Conservation (phyloP, 306 rosid genomes). For the Echinosophora koreensis region DNA sequence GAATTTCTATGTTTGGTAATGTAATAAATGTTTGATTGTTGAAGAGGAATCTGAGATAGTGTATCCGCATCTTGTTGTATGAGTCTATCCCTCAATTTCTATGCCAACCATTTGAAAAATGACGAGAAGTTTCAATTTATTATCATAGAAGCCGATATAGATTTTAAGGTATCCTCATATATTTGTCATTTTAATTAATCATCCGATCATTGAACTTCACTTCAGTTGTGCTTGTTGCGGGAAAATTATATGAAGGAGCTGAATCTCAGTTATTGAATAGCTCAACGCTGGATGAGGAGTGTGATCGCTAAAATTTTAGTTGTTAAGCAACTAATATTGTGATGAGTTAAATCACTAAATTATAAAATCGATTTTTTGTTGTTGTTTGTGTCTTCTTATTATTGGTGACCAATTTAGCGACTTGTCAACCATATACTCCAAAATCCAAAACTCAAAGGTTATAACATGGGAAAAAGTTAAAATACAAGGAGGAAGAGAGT, state of each 20-base stretch:
- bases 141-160: background rate
- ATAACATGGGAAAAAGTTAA: too few relatives aligned
- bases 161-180: background rate
- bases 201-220: background rate
- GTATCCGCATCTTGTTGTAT: background rate
- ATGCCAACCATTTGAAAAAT: slow-evolving; percentile 10
- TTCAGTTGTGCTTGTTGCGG: background rate
- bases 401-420: too few relatives aligned
- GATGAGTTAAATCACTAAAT: too few relatives aligned
- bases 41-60: background rate
- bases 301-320: too few relatives aligned
- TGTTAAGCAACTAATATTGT: too few relatives aligned
- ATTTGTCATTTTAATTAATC: slow-evolving; percentile 17
- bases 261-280: background rate
- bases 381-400: too few relatives aligned
- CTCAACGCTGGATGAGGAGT: too few relatives aligned
- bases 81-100: background rate
- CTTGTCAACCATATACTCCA: too few relatives aligned
- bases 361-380: too few relatives aligned
- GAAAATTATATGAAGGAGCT: background rate
- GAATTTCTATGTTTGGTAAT: background rate
- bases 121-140: background rate
- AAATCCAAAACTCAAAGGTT: too few relatives aligned
- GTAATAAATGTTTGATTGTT: background rate
- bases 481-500: too few relatives aligned